Evolutionary conservation across 371 early-diverging fungal species (phyloP), one percentile per base, ranked within the genome.

Genomic region (Mucor circinelloides): DNA sequence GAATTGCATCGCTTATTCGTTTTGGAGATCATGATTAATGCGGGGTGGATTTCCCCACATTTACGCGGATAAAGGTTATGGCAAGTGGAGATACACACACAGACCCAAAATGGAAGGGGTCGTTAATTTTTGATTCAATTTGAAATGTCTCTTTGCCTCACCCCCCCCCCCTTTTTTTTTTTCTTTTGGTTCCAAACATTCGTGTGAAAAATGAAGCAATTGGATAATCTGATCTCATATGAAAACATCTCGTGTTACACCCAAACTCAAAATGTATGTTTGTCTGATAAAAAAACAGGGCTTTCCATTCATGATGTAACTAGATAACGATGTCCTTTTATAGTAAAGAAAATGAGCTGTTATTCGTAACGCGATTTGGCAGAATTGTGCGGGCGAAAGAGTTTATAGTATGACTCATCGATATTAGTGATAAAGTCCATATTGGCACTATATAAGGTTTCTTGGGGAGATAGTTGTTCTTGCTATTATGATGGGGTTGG

Each of bases 41-140:
- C 54, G 54, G 54, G 28, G 54, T 32, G n/a, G 19, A 19, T 31
- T 57, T 57, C 57, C 34, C 57, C 57, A 32, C 57, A 57, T 31
- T 31, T 31, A 46, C 46, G 27, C 57, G 57, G 57, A 28, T 57
- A 57, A 57, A 57, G 28, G 57, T 57, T 57, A 57, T 31, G 30
- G 54, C 21, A 27, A 23, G 28, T 17, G 9, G 57, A 1, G 8
- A 46, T 19, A 46, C 21, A 46, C 46, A 46, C 21, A 46, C 46
- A 21, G 46, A 21, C 57, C 30, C 12, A 30, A 57, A 32, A 32
- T 57, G 32, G 57, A 57, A 57, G 57, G 57, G 57, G 57, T 57
- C 57, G 57, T 57, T 34, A 28, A 28, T 57, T 57, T n/a, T 31
- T 25, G 54, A 19, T 44, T 36, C 36, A 36, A 2, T 12, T 40